Percentiles rank a stretch among this genome's conserved stretches.
phyloP scores from a whole-genome alignment of 805 yeast genomes.

The Metschnikowia colocasiae region DNA sequence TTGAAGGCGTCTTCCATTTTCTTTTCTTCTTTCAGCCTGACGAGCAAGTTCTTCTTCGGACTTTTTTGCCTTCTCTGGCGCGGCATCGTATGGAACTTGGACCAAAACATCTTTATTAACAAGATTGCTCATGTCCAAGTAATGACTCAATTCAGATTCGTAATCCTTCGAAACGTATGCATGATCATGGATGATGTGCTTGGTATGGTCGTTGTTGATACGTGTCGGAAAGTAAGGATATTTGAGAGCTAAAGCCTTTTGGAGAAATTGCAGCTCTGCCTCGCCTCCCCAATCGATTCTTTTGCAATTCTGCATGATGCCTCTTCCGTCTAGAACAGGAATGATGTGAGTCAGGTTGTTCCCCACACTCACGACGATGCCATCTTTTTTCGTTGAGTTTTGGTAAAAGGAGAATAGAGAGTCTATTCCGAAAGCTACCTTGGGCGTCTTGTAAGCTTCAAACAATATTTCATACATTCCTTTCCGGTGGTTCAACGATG shows the following conservation, averaged over 20 bases:
- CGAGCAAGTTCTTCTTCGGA: conserved; percentile 65
- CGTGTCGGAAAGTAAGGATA: conserved; percentile 90
- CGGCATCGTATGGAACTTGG: conserved; percentile 71
- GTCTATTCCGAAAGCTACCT: conserved; percentile 79
- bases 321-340: conserved; percentile 73
- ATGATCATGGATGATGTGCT: conserved; percentile 64
- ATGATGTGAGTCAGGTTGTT: conserved; percentile 77
- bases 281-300: conserved; percentile 92
- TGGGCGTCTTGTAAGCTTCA: conserved; percentile 76
- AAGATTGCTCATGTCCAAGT: conserved; percentile 58
- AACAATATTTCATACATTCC: conserved; percentile 79
- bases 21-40: conserved; percentile 76
- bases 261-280: conserved; percentile 61
- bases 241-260: conserved; percentile 64
- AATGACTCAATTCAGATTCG: conserved; percentile 53
- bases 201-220: conserved; percentile 59
- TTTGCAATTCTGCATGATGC: conserved; percentile 63
- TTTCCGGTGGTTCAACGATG: conserved; percentile 65
- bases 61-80: conserved; percentile 59
- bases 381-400: conserved; percentile 48
- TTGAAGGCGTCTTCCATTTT: conserved; percentile 83
- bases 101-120: conserved; percentile 69
- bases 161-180: conserved; percentile 76
- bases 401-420: conserved; percentile 72
- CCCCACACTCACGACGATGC: conserved; percentile 81